phyloP scores from a whole-genome alignment of 345 rosid species.

The Gossypium turneri region DNA sequence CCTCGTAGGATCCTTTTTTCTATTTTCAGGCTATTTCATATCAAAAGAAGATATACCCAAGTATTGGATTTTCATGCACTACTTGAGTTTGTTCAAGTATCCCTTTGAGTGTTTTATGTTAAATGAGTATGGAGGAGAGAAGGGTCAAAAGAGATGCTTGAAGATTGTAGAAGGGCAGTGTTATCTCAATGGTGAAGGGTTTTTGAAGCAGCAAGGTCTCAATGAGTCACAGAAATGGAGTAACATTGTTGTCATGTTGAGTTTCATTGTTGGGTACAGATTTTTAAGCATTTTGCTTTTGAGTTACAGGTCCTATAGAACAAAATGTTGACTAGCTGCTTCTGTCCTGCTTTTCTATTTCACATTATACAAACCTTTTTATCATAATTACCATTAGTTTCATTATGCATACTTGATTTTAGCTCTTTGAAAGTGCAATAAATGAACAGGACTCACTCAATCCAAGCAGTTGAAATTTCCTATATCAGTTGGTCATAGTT shows the following conservation, averaged over 20 bases:
- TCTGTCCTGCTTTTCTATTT: not conserved
- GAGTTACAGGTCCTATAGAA: slow-evolving; percentile 1
- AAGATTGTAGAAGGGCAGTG: not conserved
- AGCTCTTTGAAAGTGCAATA: too few species aligned
- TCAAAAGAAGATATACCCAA: not conserved
- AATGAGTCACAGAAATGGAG: slow-evolving; percentile 3
- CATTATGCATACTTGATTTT: too few species aligned
- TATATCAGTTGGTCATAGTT: too few species aligned
- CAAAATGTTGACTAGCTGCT: not conserved
- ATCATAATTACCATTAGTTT: not conserved
- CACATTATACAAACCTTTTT: not conserved
- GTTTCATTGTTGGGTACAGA: not conserved
- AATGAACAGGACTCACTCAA: too few species aligned
- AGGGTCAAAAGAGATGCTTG: not conserved
- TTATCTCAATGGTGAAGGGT: not conserved
- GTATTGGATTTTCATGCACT: slow-evolving; percentile 7
- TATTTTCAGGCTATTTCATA: slow-evolving; percentile 3
- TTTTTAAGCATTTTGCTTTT: not conserved
- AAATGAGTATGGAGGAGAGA: not conserved
- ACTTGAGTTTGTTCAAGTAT: slow-evolving; percentile 8
- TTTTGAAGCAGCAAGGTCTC: not conserved
- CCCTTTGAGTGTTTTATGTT: not conserved
- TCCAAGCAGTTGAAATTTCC: too few species aligned
- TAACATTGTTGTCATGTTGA: slow-evolving; percentile 1
- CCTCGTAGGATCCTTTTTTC: not conserved